Evolutionary conservation across 805 yeast species (phyloP), one percentile per base, ranked within the genome.

Genomic region (Nematodospora valgi): DNA sequence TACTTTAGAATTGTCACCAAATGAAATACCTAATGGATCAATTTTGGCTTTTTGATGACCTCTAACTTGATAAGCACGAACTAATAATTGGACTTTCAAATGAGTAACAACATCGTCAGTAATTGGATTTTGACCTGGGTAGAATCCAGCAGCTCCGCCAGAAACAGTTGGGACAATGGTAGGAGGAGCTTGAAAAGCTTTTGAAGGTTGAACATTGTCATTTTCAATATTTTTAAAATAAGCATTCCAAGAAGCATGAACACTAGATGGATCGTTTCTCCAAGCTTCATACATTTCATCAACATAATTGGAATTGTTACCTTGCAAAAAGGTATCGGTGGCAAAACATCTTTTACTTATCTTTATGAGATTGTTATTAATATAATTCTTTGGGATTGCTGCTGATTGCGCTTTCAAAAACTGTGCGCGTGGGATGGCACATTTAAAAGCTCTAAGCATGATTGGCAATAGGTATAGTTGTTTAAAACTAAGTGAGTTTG

Each of bases 231-330:
- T 91, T 65, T 83, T 83, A 76, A 93, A 93, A 68, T 93, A 93
- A 6, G 96, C 89, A 58, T 87, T 83, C 99, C 99, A 93, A 16
- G 97, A 89, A 26, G 80, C 82, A 62, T 93, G 99, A 27, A 93
- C 99, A 36, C 91, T 79, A 28, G 70, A 44, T 20, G 98, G 98
- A 59, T 93, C 98, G 46, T 78, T 62, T 54, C 78, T 75, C 98
- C 98, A 93, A 34, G 95, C 89, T 45, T 78, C 78, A 64, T 88
- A 93, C 99, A 93, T 93, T 70, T 93, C 97, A 63, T 93, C 99
- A 51, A 93, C 85, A 64, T 93, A 93, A 53, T 80, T 80, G 44
- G 96, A 93, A 62, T 86, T 86, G 58, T 80, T 78, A 41, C 93
- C 78, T 48, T 84, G 85, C 48, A 89, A 66, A 62, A 93, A 93